phyloP scores from a whole-genome alignment of 345 rosid species.

The Hibiscus tridactylites region DNA sequence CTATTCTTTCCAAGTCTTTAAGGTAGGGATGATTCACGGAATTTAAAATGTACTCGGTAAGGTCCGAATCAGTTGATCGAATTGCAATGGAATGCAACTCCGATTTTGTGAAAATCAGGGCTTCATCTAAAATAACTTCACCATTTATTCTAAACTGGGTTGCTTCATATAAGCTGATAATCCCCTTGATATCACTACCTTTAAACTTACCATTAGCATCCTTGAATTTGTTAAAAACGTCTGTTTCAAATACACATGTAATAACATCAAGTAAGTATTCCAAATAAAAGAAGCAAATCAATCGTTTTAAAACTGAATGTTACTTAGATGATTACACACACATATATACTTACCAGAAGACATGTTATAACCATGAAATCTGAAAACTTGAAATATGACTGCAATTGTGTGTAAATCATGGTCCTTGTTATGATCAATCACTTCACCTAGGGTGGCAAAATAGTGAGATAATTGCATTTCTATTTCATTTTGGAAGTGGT shows the following conservation, averaged over 20 bases:
- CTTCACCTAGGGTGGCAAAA: not conserved
- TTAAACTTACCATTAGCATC: no score
- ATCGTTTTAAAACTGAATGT: no score
- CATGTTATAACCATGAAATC: not conserved
- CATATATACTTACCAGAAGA: no score
- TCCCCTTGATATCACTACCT: not conserved
- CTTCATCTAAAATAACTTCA: not conserved
- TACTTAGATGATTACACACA: no score
- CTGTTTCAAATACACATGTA: no score
- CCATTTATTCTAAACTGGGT: not conserved
- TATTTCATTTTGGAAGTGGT: slow-evolving; percentile 12
- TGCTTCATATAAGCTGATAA: not conserved
- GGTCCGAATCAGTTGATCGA: not conserved
- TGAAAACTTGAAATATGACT: slow-evolving; percentile 4
- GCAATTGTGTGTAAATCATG: not conserved
- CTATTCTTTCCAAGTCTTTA: no score
- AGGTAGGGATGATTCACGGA: no score
- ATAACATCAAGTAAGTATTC: no score
- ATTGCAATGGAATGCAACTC: not conserved
- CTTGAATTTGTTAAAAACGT: no score
- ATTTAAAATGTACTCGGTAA: not conserved
- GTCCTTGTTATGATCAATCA: not conserved
- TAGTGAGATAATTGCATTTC: not conserved
- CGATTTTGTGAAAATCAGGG: not conserved
- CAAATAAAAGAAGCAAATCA: no score